These are phyloP conservation scores for Zopfia rhizophila DNA, from an alignment of 2,329 filamentous ascomycete genomes.

Conservation along the genomic window DNA sequence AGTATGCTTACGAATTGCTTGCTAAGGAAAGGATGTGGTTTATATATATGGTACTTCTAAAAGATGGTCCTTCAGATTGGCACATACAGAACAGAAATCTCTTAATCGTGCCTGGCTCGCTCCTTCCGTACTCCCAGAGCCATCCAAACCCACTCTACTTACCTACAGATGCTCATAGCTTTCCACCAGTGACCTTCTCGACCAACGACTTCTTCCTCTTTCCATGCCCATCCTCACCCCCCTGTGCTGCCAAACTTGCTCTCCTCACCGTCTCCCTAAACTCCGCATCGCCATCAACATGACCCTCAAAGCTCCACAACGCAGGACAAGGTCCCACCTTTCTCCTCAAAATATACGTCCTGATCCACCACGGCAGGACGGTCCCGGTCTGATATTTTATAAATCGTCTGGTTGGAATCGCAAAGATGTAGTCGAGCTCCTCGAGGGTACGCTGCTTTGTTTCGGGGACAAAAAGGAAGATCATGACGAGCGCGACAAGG, in stretches of 20 bases:
- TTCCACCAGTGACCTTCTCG: neutral
- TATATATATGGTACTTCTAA: too few species aligned
- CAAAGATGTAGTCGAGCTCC: conserved; percentile 50
- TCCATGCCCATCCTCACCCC: too few species aligned
- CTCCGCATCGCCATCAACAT: conserved; percentile 22
- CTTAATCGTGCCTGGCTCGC: too few species aligned
- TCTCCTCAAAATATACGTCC: conserved; percentile 50
- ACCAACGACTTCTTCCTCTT: neutral
- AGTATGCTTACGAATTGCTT: too few species aligned
- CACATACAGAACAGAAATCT: too few species aligned
- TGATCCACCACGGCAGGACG: conserved; percentile 58
- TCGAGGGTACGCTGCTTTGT: conserved; percentile 45
- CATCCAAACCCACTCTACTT: too few species aligned
- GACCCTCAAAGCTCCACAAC: conserved; percentile 30
- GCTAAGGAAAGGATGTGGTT: too few species aligned
- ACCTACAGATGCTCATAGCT: too few species aligned
- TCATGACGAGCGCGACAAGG: conserved; percentile 36
- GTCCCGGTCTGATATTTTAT: conserved; percentile 50
- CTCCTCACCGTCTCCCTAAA: conserved; percentile 22
- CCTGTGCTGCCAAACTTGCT: conserved; percentile 25
- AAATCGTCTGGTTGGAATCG: conserved; percentile 50
- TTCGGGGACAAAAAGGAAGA: conserved; percentile 44
- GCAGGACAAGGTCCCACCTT: conserved; percentile 35
- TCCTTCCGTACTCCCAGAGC: too few species aligned
- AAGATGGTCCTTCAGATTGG: too few species aligned